Conservation (phyloP, 78 protist species). For the Isochrysis galbana region DNA sequence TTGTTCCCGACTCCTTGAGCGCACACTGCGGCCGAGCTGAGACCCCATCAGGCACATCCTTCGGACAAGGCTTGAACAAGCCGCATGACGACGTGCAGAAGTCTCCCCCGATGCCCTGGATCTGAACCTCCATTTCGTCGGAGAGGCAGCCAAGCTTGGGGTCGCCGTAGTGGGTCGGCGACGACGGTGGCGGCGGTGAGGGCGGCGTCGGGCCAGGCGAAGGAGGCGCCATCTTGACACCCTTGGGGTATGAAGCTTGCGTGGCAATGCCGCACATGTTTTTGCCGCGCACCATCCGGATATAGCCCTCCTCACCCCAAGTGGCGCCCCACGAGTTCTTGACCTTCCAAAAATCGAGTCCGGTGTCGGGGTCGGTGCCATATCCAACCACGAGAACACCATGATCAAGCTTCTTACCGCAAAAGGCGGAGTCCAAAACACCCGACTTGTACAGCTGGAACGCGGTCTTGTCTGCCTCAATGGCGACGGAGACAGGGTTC, state of each 20-base stretch:
- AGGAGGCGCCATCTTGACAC: background rate
- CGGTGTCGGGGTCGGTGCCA: slow-evolving; percentile 49
- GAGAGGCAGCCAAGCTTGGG: background rate
- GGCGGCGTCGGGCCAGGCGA: background rate
- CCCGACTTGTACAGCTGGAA: slow-evolving; percentile 83
- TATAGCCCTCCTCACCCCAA: slow-evolving; percentile 73
- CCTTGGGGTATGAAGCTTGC: slow-evolving; percentile 37
- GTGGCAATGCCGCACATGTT: slow-evolving; percentile 51
- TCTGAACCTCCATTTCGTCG: background rate
- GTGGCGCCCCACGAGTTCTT: slow-evolving; percentile 92
- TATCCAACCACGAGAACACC: slow-evolving; percentile 89
- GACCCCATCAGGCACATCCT: background rate
- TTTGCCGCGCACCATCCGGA: slow-evolving; percentile 44
- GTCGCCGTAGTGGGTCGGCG: slow-evolving; percentile 9
- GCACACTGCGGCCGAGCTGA: background rate
- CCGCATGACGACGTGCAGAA: slow-evolving; percentile 3
- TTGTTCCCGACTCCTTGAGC: background rate
- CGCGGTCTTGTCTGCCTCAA: slow-evolving; percentile 72
- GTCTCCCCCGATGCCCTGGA: slow-evolving; percentile 12
- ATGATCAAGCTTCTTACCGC: slow-evolving; percentile 73
- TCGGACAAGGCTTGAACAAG: background rate
- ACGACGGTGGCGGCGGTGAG: background rate
- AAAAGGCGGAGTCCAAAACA: slow-evolving; percentile 54
- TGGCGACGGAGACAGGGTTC: slow-evolving; percentile 80
- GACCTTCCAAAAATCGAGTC: slow-evolving; percentile 72